Evolutionary conservation across 2,329 filamentous ascomycete species (phyloP).

Genomic region (Metarhizium brunneum): DNA sequence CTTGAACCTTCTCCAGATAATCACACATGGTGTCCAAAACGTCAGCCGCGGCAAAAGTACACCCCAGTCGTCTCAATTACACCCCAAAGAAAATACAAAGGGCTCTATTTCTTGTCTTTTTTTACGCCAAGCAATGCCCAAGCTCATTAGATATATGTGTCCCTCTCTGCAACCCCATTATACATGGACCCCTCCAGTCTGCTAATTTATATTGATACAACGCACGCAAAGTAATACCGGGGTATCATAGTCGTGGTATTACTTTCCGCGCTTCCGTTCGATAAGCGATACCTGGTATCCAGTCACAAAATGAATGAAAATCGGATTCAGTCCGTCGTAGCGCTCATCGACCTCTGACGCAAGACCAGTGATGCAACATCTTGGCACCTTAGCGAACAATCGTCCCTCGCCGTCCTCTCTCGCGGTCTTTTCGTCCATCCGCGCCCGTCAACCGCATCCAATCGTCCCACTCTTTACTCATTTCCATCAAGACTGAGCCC

Average conservation of each 20-base stretch:
- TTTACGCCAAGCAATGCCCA: neutral
- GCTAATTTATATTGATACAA: neutral
- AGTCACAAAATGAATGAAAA: neutral
- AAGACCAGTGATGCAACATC: neutral
- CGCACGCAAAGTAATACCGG: neutral
- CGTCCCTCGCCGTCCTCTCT: slow-evolving; percentile 19
- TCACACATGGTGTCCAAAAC: too few relatives aligned
- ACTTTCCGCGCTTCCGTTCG: neutral
- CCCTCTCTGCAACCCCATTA: neutral
- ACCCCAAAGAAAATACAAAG: neutral
- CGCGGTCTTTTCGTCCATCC: slow-evolving; percentile 24
- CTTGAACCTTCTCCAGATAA: too few relatives aligned
- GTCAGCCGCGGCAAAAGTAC: too few relatives aligned
- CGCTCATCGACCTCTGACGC: neutral
- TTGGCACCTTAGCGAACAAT: slow-evolving; percentile 6
- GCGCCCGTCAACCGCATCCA: slow-evolving; percentile 57
- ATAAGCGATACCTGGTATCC: neutral
- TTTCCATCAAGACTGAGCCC: slow-evolving; percentile 89
- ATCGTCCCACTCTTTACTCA: slow-evolving; percentile 87
- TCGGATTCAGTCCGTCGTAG: too few relatives aligned
- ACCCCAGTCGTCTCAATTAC: too few relatives aligned
- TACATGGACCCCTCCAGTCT: neutral
- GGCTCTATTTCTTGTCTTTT: neutral
- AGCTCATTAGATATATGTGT: neutral
- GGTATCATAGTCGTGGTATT: neutral